A percentile compares a stretch with the other conserved stretches of the same genome.
Evolutionary conservation across 164 flowering plant genomes (phyloP).

Genomic region (Vitis vinifera): ASM3070453v1 NC_081818.1:29156001-29156500

Average conservation of each 20-base stretch:
- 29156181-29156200: slow-evolving; percentile 10
- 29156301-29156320: slow-evolving; percentile 58
- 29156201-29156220: slow-evolving; percentile 86
- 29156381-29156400: slow-evolving; percentile 18
- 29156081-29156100: background rate
- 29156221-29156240: slow-evolving; percentile 77
- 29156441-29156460: background rate
- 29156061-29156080: background rate
- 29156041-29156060: background rate
- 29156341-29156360: slow-evolving; percentile 56
- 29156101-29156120: background rate
- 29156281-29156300: slow-evolving; percentile 82
- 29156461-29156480: background rate
- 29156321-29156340: slow-evolving; percentile 74
- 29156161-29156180: background rate
- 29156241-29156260: slow-evolving; percentile 80
- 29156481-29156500: background rate
- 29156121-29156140: background rate
- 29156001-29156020: background rate
- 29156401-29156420: slow-evolving; percentile 34
- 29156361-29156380: slow-evolving; percentile 43
- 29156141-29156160: background rate
- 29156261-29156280: slow-evolving; percentile 88
- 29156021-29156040: background rate
- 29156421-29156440: background rate